Base-by-base conservation (phyloP, 495 filamentous ascomycete species). In the Hyaloscypha finlandica region DNA sequence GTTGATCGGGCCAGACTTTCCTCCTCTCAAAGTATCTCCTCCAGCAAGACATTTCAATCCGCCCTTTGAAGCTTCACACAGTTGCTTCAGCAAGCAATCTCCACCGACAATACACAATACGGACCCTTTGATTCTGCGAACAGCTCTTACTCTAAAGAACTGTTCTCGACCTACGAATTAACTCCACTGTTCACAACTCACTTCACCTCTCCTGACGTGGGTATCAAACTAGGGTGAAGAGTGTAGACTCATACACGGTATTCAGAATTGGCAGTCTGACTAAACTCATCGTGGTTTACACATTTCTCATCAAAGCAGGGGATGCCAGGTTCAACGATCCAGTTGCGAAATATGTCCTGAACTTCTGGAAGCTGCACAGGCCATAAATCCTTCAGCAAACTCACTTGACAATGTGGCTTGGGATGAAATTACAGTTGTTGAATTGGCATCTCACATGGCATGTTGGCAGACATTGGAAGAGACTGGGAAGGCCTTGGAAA, bases 331-430 rank as follows among this genome's bases (percentile, higher is more conserved):
- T 16, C 70, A 77, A 76, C 74, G 79, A 78, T 45, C 80, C 80
- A 0, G 70, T 83, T 64, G 89, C 78, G 62, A 81, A 85, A 52
- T 87, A 83, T 68, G 73, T 89, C 1, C 88, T 0, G 84, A 89
- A 70, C 74, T 88, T 22, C n/a, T 76, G 5, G 70, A 69, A 6
- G 66, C 77, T 0, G 82, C 80, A 3, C 77, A 83, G 3, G 71
- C 61, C 35, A 65, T 74, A 25, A 73, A 84, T 0, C 75, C 78
- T 48, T 74, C 77, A 1, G 65, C 85, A 42, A 80, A 84, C 0
- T 33, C 63, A 9, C 77, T 81, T 2, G 71, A 77, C 63, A 74
- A 76, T 52, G 76, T 85, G 35, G 73, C 75, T 19, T 89, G 86
- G 86, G 74, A 80, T 25, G 79, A 83, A 29, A 75, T 87, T 35